Evolutionary conservation across 305 asterid species (phyloP).

Genomic region (Fraxinus platypoda): DNA sequence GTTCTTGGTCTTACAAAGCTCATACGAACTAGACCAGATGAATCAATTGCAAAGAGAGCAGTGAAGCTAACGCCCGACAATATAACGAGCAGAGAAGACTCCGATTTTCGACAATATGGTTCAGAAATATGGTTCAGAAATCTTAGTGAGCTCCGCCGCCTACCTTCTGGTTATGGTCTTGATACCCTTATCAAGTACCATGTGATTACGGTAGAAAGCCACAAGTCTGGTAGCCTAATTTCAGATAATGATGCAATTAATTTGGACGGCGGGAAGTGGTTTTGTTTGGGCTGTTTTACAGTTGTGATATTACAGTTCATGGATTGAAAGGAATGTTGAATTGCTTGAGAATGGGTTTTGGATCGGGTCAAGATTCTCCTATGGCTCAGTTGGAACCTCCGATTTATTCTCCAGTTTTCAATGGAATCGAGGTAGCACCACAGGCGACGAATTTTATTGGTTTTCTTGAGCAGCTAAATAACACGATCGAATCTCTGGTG

Average conservation of each 20-base stretch:
- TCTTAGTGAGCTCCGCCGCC: conserved; percentile 18
- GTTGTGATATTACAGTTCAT: conserved; percentile 29
- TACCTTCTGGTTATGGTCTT: conserved; percentile 8
- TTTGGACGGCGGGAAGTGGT: conserved; percentile 13
- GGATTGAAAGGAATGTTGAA: conserved; percentile 34
- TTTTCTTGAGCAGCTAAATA: neutral
- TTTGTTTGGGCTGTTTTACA: conserved; percentile 30
- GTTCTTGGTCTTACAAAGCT: conserved; percentile 3
- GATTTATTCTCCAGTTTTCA: neutral
- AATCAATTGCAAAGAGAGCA: conserved; percentile 30
- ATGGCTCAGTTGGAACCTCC: neutral
- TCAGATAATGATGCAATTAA: conserved; percentile 6
- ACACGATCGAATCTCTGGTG: too few relatives aligned
- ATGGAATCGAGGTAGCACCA: neutral
- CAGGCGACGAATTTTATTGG: neutral
- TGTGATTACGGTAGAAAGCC: conserved; percentile 1
- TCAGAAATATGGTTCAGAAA: conserved; percentile 21
- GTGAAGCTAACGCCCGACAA: conserved; percentile 36
- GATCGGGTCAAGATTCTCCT: neutral
- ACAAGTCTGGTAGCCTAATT: neutral
- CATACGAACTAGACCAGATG: conserved; percentile 25
- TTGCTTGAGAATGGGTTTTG: neutral
- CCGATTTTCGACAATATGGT: conserved; percentile 32
- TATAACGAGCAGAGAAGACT: conserved; percentile 30
- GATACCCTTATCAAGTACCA: conserved; percentile 15